These are phyloP conservation scores for Globisporangium irregulare DNA, from an alignment of 352 stramenopile genomes.

Conservation along the genomic window DNA sequence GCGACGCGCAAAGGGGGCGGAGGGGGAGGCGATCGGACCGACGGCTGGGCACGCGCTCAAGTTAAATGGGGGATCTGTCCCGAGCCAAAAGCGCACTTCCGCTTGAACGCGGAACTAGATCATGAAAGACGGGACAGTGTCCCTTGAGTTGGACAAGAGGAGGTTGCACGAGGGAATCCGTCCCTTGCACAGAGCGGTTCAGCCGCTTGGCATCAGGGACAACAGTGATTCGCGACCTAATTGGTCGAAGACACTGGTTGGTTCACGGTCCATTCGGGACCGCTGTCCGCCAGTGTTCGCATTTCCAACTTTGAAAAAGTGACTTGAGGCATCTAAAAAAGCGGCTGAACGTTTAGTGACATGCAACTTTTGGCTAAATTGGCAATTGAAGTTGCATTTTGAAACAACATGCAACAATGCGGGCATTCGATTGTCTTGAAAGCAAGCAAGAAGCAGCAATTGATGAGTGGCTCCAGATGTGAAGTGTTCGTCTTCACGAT, in stretches of 20 bases:
- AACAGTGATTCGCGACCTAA: neutral
- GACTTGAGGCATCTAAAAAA: neutral
- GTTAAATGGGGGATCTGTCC: neutral
- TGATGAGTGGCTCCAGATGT: too few relatives aligned
- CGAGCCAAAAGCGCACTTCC: neutral
- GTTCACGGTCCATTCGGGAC: conserved; percentile 1
- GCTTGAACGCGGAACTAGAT: neutral
- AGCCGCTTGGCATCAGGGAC: neutral
- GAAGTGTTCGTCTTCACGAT: neutral
- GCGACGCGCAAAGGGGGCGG: conserved; percentile 8
- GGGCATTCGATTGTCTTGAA: neutral
- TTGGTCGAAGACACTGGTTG: neutral
- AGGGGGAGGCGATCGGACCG: neutral
- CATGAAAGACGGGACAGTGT: neutral
- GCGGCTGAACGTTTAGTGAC: neutral
- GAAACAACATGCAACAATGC: neutral
- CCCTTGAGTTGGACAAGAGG: neutral
- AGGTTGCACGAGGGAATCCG: neutral
- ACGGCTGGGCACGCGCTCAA: conserved; percentile 9
- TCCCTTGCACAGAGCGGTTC: neutral
- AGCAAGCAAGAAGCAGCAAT: too few relatives aligned
- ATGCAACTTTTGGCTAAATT: neutral
- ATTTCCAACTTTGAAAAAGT: neutral
- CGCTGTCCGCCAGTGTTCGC: neutral
- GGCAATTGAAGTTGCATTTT: too few relatives aligned